phyloP scores from a whole-genome alignment of 179 eudicot genomes.

The Dionaea muscipula region DNA sequence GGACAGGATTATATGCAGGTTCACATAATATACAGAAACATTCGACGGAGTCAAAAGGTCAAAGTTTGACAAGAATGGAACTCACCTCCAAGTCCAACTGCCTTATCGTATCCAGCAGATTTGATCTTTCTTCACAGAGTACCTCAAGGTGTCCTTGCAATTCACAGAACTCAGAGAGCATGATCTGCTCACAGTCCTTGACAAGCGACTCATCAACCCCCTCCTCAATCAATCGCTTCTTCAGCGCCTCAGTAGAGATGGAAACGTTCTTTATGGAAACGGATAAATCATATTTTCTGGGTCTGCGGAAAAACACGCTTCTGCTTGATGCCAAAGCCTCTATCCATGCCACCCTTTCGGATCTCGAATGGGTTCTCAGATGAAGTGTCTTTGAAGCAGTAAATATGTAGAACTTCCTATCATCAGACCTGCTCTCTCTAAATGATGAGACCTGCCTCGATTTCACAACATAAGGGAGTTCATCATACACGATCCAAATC shows the following conservation, averaged over 20 bases:
- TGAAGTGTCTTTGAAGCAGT: constrained; percentile 94
- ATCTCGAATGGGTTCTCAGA: constrained; percentile 51
- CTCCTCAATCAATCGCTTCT: constrained; percentile 54
- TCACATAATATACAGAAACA: too few species aligned
- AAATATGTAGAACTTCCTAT: constrained; percentile 69
- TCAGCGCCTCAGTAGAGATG: constrained; percentile 60
- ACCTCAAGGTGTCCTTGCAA: constrained; percentile 49
- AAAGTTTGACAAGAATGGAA: not conserved
- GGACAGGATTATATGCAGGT: too few species aligned
- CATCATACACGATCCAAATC: too few species aligned
- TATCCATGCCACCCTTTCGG: constrained; percentile 64
- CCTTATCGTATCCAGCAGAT: constrained; percentile 73
- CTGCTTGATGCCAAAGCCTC: constrained; percentile 58
- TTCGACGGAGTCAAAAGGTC: too few species aligned
- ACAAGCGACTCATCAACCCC: constrained; percentile 56
- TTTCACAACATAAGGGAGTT: not conserved
- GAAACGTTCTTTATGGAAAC: constrained; percentile 37
- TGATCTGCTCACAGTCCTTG: constrained; percentile 77
- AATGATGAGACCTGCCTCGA: constrained; percentile 60
- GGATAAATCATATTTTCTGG: constrained; percentile 31
- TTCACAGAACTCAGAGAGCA: constrained; percentile 64
- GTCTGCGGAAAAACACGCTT: constrained; percentile 39
- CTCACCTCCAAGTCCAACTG: constrained; percentile 52
- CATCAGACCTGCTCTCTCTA: constrained; percentile 79
- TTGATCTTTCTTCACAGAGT: constrained; percentile 62